Base-by-base conservation (phyloP, 441 rosid genomes). In the Jatropha podagrica region DNA sequence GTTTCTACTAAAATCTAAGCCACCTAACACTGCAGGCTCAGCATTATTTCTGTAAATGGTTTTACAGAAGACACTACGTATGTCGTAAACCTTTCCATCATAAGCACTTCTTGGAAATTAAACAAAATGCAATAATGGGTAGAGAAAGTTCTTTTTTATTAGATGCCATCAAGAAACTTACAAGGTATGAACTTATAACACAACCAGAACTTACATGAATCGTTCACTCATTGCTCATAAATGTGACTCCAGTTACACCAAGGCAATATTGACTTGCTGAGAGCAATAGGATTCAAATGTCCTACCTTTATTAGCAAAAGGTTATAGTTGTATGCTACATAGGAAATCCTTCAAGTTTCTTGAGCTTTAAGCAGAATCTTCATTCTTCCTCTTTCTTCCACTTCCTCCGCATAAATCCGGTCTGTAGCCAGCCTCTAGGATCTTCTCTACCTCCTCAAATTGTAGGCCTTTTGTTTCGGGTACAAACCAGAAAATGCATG, bases 401-500 rank as follows among this genome's bases (percentile, higher is more conserved):
- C 63, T 59, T 3, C 38, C 63, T 26, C 63, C 63, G 11, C 63
- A 59, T 1, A 59, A 9, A 4, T 59, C 37, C 1, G 97, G 96
- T 42, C 51, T 81, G 78, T 70, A 90, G 0, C 98, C 97, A 3
- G 11, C 82, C n/a, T 87, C 85, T 1, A 95, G 86, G 82, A 90
- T 78, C 86, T 84, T 86, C 85, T 91, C 97, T 0, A 89, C 89
- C 77, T 93, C 93, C 79, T 90, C 99, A 42, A 93, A 86, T 38
- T 83, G 91, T 38, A 95, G 85, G 17, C 98, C 99, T 84, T 95
- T 95, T 12, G 98, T 93, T 73, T 95, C 98, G 0, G 99, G 98
- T 4, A 92, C 99, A 1, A 85, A 69, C 67, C 86, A 77, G 87
- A 81, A 90, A 58, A 93, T 94, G 15, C 37, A 85, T 15, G 84